Evolutionary conservation across 1,139 yeast species (phyloP), one percentile per base, ranked within the genome.

Genomic region (Tardiomyces blankii): DNA sequence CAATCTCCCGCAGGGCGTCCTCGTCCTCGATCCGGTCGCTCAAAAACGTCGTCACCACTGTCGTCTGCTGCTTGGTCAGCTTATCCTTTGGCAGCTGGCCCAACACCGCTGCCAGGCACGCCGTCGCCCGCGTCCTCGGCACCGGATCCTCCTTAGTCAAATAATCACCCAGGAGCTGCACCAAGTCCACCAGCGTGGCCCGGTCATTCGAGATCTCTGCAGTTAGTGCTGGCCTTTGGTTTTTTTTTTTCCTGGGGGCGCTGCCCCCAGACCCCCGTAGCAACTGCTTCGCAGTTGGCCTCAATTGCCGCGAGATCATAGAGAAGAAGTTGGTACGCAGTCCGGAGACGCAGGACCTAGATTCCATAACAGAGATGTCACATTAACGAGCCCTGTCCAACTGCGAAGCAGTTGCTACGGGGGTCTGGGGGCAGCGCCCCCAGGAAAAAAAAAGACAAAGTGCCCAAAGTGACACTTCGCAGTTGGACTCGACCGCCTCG

Each of bases 141-240:
- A 66, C 55, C 41, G 74, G 79, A 46, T 79, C 80, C 5, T 81
- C 87, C 11, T 88, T 79, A 0, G 91, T 82, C 44, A 89, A 67
- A 47, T 76, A 73, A 18, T 70, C 74, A 4, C 85, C 86, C 41
- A 83, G 62, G 2, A 68, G 59, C 46, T 75, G 69, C 27, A 83
- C 75, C 42, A 82, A 65, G 32, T 72, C 73, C 14, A 82, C 62
- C 19, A 83, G 65, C 32, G 75, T 69, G 9, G 71, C 52, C 14
- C 65, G 52, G 46, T 66, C 68, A 43, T 42, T 13, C 5, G 35
- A 30, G 3, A 30, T 30, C 16, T 30, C 35, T 30, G 11, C 9
- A 5, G 35, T 30, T 11, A 33, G 18, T 7, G 14, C 18, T n/a
- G n/a, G n/a, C 12, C 35, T 30, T 30, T 30, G 16, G 35, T 9